These are phyloP conservation scores for Polymyxa betae DNA, from an alignment of 208 protist species.

Conservation along the genomic window DNA sequence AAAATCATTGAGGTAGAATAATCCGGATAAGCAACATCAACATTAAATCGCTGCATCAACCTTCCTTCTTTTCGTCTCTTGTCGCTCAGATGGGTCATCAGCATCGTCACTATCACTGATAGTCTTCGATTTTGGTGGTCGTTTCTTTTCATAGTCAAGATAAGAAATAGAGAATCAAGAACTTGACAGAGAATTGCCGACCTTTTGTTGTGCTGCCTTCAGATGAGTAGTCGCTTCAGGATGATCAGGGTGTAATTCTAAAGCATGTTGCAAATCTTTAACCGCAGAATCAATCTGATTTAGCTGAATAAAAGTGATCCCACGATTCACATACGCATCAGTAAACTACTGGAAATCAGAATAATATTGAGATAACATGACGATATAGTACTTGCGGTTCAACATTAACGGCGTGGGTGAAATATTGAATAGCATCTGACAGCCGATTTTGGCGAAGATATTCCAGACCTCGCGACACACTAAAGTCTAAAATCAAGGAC, in stretches of 20 bases:
- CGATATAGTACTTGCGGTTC: slow-evolving; percentile 8
- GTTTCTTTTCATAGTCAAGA: no score
- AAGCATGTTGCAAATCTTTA: slow-evolving; percentile 48
- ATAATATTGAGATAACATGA: background rate
- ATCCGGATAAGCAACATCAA: no score
- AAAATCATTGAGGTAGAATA: no score
- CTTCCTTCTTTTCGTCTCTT: no score
- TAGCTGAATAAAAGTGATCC: background rate
- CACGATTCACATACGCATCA: background rate
- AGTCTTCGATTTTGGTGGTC: no score
- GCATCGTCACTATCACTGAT: no score
- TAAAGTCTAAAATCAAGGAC: background rate
- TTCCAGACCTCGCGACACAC: background rate
- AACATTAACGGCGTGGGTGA: background rate
- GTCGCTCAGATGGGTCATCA: no score
- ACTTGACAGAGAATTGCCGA: no score
- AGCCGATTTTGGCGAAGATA: background rate
- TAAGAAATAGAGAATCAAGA: no score
- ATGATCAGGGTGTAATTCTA: slow-evolving; percentile 8
- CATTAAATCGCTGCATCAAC: no score
- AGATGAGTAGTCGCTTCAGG: background rate
- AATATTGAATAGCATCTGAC: background rate
- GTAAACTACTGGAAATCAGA: background rate
- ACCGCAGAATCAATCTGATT: slow-evolving; percentile 5
- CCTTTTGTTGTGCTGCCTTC: background rate